Percentiles rank a stretch among this genome's conserved stretches.
These are phyloP conservation scores for Chamaenerion angustifolium DNA, from an alignment of 345 rosid genomes.

Conservation along the genomic window DNA sequence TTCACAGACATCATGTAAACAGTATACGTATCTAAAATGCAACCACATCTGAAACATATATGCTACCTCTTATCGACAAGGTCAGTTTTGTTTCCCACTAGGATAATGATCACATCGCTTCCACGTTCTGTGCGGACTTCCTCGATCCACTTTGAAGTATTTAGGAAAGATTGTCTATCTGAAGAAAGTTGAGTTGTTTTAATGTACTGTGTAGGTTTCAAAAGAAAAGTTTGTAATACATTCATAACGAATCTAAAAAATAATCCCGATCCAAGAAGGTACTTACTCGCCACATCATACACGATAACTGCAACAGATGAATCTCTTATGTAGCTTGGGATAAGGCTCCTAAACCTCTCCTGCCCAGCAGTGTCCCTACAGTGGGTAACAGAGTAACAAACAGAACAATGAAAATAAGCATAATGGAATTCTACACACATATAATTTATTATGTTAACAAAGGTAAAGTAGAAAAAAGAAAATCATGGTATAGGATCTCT, in stretches of 20 bases:
- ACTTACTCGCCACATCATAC: constrained; percentile 84
- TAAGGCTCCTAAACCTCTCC: constrained; percentile 84
- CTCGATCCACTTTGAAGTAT: constrained; percentile 83
- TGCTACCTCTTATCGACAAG: constrained; percentile 62
- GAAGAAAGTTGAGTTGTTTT: constrained; percentile 4
- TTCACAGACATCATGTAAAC: too few species aligned
- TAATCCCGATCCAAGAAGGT: background rate
- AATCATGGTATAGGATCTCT: background rate
- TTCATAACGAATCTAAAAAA: too few species aligned
- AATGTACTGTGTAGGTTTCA: too few species aligned
- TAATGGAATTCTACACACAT: too few species aligned
- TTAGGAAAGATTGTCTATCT: constrained; percentile 82
- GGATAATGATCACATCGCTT: constrained; percentile 71
- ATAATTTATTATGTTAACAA: too few species aligned
- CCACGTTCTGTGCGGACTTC: constrained; percentile 79
- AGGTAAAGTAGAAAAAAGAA: too few species aligned
- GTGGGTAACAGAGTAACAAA: constrained; percentile 1
- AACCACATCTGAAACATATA: too few species aligned
- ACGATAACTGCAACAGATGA: constrained; percentile 89
- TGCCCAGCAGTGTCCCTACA: constrained; percentile 92
- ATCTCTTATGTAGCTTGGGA: constrained; percentile 91
- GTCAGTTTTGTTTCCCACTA: constrained; percentile 84
- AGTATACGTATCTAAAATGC: too few species aligned
- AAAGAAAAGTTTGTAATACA: too few species aligned
- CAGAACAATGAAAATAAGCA: constrained; percentile 3